These are phyloP conservation scores for Schizopora paradoxa DNA, from an alignment of 1,284 basidiomycete species.

Conservation along the genomic window DNA sequence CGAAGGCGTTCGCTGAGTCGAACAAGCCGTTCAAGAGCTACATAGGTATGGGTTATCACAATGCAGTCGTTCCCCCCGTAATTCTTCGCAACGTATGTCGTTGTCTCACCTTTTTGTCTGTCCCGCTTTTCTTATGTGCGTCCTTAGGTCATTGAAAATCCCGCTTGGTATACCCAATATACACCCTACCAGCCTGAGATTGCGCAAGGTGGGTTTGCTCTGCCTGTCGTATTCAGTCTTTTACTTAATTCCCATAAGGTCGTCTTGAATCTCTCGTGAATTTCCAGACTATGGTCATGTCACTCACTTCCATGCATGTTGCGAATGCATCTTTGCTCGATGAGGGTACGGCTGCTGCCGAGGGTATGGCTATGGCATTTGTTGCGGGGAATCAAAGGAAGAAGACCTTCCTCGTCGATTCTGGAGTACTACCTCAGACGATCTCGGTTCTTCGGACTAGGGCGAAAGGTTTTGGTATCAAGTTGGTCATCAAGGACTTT, in stretches of 20 bases:
- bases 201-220: slow-evolving; percentile 64
- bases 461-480: slow-evolving; percentile 86
- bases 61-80: slow-evolving; percentile 89
- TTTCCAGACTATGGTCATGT: slow-evolving; percentile 96
- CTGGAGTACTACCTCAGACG: slow-evolving; percentile 81
- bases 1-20: slow-evolving; percentile 68
- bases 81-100: slow-evolving; percentile 81
- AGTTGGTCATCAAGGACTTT: slow-evolving; percentile 65
- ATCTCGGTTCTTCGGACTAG: slow-evolving; percentile 82
- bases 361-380: slow-evolving; percentile 87
- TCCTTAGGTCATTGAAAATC: slow-evolving; percentile 85
- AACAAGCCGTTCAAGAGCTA: slow-evolving; percentile 89
- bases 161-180: slow-evolving; percentile 97
- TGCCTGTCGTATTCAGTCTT: slow-evolving; percentile 5
- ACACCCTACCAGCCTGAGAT: slow-evolving; percentile 94
- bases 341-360: slow-evolving; percentile 90
- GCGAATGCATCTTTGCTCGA: slow-evolving; percentile 92
- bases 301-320: slow-evolving; percentile 91
- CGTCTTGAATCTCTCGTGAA: slow-evolving; percentile 96
- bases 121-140: slow-evolving; percentile 4
- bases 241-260: slow-evolving; percentile 39
- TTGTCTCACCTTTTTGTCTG: slow-evolving; percentile 14
- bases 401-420: slow-evolving; percentile 81
- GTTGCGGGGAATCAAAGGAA: slow-evolving; percentile 65
- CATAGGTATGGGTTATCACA: slow-evolving; percentile 98